A percentile compares a stretch with the other conserved stretches of the same genome.
phyloP scores from a whole-genome alignment of 208 protist genomes.

The Entamoeba moshkovskii region DNA sequence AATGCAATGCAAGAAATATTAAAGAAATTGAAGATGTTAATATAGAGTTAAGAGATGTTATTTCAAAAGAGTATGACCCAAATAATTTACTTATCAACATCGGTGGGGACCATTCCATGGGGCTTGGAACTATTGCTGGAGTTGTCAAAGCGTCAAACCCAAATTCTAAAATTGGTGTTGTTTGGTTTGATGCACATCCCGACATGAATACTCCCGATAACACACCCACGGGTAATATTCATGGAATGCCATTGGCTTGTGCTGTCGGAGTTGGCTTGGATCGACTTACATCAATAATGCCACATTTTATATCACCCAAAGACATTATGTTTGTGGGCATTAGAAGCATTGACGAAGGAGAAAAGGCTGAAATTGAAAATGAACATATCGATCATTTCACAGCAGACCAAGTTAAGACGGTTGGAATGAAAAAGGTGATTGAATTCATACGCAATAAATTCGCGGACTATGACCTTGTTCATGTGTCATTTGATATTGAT shows the following conservation, averaged over 20 bases:
- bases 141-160: not conserved
- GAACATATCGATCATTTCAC: not conserved
- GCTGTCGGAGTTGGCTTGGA: not conserved
- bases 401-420: not conserved
- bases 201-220: not conserved
- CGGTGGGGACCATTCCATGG: not conserved
- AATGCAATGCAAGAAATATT: not conserved
- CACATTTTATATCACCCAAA: not conserved
- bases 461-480: not conserved
- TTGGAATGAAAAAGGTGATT: not conserved
- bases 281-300: not conserved
- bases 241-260: slow-evolving; percentile 3
- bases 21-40: not conserved
- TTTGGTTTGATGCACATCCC: not conserved
- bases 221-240: not conserved
- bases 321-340: not conserved
- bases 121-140: not conserved
- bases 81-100: not conserved
- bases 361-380: not conserved
- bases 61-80: not conserved
- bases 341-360: not conserved
- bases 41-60: not conserved
- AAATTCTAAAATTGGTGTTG: not conserved
- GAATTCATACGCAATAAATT: not conserved
- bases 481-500: not conserved